Evolutionary conservation across 2,329 filamentous ascomycete species (phyloP).

Genomic region (Epicoccum nigrum): DNA sequence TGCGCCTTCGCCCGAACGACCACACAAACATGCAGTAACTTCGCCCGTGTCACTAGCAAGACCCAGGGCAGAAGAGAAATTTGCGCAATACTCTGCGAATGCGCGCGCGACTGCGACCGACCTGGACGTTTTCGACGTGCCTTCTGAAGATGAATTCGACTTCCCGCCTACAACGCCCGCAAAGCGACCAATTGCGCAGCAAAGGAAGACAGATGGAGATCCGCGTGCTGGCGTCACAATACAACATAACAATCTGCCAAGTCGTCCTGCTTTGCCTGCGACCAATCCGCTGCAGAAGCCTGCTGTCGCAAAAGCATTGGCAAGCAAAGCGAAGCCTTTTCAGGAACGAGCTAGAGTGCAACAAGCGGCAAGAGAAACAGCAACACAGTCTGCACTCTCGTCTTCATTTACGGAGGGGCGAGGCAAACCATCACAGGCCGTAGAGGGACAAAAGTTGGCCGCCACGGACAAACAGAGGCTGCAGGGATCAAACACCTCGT

Average conservation of each 20-base stretch:
- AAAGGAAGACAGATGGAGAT: constrained; percentile 13
- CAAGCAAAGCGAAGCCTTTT: constrained; percentile 5
- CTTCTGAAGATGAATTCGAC: constrained; percentile 43
- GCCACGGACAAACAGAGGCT: background rate
- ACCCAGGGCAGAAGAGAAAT: constrained; percentile 8
- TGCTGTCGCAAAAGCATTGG: constrained; percentile 11
- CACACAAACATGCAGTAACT: constrained; percentile 30
- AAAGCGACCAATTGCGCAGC: constrained; percentile 25
- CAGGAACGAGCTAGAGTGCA: constrained; percentile 10
- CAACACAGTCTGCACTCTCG: background rate
- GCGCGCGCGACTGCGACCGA: constrained; percentile 15
- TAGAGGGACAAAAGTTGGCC: constrained; percentile 6
- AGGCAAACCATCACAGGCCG: constrained; percentile 21
- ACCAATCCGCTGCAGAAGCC: constrained; percentile 19
- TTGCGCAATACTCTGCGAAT: constrained; percentile 3
- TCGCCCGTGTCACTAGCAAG: constrained; percentile 8
- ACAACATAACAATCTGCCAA: constrained; percentile 3
- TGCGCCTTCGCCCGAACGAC: constrained; percentile 42
- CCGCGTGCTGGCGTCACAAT: constrained; percentile 18
- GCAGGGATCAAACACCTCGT: constrained; percentile 15
- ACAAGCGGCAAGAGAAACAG: constrained; percentile 1
- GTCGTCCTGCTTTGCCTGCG: constrained; percentile 7
- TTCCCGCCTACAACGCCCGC: constrained; percentile 13
- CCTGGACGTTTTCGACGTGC: constrained; percentile 51
- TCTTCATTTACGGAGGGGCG: background rate